These are phyloP conservation scores for Vigna reflexopilosa DNA, from an alignment of 306 rosid genomes.

Conservation along the genomic window DNA sequence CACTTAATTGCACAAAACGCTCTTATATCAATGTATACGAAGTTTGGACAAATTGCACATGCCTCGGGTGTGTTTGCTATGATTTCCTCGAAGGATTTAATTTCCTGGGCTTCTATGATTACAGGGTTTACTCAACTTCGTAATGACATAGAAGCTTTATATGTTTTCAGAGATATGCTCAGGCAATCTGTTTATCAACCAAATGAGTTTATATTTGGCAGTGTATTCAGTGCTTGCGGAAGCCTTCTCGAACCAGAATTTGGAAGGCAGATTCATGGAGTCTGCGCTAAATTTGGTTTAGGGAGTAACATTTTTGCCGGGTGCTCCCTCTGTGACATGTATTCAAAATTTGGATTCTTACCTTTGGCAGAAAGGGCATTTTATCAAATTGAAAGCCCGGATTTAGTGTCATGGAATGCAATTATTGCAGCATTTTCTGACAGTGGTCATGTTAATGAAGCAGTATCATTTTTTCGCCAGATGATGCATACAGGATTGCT, in stretches of 20 bases:
- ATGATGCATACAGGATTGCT: constrained; percentile 57
- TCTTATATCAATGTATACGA: constrained; percentile 78
- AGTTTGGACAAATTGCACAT: constrained; percentile 56
- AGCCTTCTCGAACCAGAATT: constrained; percentile 62
- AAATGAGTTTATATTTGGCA: constrained; percentile 73
- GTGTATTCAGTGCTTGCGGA: constrained; percentile 77
- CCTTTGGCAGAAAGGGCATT: constrained; percentile 61
- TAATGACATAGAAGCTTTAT: constrained; percentile 66
- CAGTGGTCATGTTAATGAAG: constrained; percentile 56
- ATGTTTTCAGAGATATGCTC: constrained; percentile 68
- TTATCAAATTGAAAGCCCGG: constrained; percentile 63
- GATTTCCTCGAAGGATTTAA: constrained; percentile 66
- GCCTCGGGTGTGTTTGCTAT: constrained; percentile 62
- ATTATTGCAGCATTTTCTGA: constrained; percentile 71
- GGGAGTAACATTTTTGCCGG: constrained; percentile 70
- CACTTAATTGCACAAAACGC: constrained; percentile 72
- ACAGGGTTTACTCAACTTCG: constrained; percentile 76
- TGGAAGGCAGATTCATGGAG: constrained; percentile 77
- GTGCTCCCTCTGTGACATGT: constrained; percentile 86
- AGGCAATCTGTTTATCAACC: constrained; percentile 60
- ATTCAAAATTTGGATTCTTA: constrained; percentile 67
- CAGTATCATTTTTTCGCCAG: constrained; percentile 57
- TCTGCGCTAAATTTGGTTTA: constrained; percentile 69
- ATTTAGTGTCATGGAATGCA: constrained; percentile 82
- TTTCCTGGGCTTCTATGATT: constrained; percentile 84